Percentiles rank a stretch among this genome's conserved stretches.
Conservation (phyloP, 805 yeast species). For the Candida suzukii region DNA sequence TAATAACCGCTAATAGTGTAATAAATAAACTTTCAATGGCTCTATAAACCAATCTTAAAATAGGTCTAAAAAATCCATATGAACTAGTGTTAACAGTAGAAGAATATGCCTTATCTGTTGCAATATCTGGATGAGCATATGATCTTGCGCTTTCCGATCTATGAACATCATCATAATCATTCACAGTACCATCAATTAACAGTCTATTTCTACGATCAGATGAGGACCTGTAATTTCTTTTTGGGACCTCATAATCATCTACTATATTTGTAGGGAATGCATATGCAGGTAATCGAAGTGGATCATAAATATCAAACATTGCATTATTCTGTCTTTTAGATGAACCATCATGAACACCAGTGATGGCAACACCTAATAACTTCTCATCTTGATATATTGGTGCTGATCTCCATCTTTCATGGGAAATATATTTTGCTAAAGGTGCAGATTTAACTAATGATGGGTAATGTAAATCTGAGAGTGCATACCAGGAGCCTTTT, state of each 20-base stretch:
- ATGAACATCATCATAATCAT: constrained; percentile 3
- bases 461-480: constrained; percentile 73
- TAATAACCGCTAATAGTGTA: constrained; percentile 28
- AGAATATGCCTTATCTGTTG: background rate
- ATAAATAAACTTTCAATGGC: constrained; percentile 44
- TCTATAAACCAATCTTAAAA: constrained; percentile 16
- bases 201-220: constrained; percentile 8
- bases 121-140: constrained; percentile 8
- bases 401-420: constrained; percentile 36
- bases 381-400: constrained; percentile 29
- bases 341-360: constrained; percentile 42
- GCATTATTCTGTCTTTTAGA: constrained; percentile 4
- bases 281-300: constrained; percentile 13
- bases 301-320: constrained; percentile 13
- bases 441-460: constrained; percentile 79
- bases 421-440: constrained; percentile 49
- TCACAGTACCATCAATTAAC: constrained; percentile 14
- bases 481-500: constrained; percentile 75
- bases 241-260: constrained; percentile 8
- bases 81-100: background rate
- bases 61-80: constrained; percentile 4
- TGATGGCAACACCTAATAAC: constrained; percentile 33
- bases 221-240: background rate
- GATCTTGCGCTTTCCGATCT: constrained; percentile 8
- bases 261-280: constrained; percentile 15